Percentiles rank a stretch among this genome's conserved stretches.
These are phyloP conservation scores for Intubia oerlemansii DNA, from an alignment of 2,329 filamentous ascomycete genomes.

Conservation along the genomic window DNA sequence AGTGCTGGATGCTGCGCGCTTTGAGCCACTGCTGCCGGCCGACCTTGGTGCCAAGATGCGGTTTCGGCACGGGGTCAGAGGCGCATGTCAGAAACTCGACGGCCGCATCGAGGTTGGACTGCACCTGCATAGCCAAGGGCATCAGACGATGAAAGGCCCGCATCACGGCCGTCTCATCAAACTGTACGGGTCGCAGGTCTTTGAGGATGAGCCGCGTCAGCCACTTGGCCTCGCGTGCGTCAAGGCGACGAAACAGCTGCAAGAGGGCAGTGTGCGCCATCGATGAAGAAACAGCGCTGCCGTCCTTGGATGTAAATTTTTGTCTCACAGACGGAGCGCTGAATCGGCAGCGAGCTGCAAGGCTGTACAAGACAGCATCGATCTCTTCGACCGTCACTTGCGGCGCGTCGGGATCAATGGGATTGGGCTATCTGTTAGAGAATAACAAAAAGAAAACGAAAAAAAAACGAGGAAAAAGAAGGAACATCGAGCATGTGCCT, in stretches of 20 bases:
- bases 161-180: conserved; percentile 36
- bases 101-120: conserved; percentile 43
- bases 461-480: no score
- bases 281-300: no score
- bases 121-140: conserved; percentile 47
- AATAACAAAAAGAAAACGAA: no score
- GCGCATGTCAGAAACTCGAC: conserved; percentile 2
- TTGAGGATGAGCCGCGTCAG: conserved; percentile 64
- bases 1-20: conserved; percentile 52
- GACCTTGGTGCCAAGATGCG: conserved; percentile 38
- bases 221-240: conserved; percentile 65
- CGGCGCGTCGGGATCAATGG: conserved; percentile 13
- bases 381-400: conserved; percentile 50
- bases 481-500: neutral
- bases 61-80: conserved; percentile 19
- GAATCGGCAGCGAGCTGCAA: conserved; percentile 49
- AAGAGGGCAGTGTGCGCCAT: conserved; percentile 21
- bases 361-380: conserved; percentile 37
- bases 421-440: no score
- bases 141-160: conserved; percentile 45
- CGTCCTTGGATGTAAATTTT: conserved; percentile 5
- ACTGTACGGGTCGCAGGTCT: conserved; percentile 42
- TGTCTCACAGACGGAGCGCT: conserved; percentile 43
- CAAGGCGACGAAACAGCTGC: conserved; percentile 34
- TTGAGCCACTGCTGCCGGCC: conserved; percentile 43